phyloP scores from a whole-genome alignment of 2,329 filamentous ascomycete genomes.

The Beauveria asiatica region DNA sequence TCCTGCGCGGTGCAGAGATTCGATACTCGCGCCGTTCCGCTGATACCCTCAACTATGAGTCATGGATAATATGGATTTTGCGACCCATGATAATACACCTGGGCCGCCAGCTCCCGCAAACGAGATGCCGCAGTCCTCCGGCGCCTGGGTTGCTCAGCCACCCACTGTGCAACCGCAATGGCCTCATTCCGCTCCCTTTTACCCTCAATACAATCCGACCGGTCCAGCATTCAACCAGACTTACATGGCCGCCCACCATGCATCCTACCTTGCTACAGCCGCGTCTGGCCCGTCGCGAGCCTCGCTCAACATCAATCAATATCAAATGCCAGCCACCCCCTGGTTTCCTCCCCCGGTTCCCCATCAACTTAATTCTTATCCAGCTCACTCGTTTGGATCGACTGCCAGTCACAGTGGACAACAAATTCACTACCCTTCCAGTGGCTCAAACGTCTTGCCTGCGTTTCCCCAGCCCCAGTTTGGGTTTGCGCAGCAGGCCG shows the following conservation, averaged over 20 bases:
- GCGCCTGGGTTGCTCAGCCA: neutral
- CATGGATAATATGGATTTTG: slow-evolving; percentile 27
- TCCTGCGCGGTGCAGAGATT: neutral
- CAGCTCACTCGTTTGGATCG: neutral
- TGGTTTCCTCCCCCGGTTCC: neutral
- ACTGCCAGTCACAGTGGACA: neutral
- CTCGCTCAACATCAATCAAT: neutral
- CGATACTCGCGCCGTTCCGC: neutral
- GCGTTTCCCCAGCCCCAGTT: neutral
- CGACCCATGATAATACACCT: slow-evolving; percentile 19
- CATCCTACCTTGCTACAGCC: neutral
- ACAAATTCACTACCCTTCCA: neutral
- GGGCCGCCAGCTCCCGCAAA: slow-evolving; percentile 7
- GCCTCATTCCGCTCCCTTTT: neutral
- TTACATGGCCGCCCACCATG: neutral
- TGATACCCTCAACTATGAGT: slow-evolving; percentile 1
- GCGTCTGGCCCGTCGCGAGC: neutral
- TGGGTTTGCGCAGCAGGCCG: neutral
- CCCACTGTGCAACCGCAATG: neutral
- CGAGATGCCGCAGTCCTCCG: neutral
- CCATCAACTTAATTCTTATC: neutral
- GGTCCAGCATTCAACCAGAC: neutral
- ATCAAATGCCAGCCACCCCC: neutral
- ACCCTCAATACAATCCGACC: neutral
- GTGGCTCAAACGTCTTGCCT: neutral